Percentiles rank a stretch among this genome's conserved stretches.
These are phyloP conservation scores for Exserohilum turcica DNA, from an alignment of 2,329 filamentous ascomycete genomes.

Conservation along the genomic window DNA sequence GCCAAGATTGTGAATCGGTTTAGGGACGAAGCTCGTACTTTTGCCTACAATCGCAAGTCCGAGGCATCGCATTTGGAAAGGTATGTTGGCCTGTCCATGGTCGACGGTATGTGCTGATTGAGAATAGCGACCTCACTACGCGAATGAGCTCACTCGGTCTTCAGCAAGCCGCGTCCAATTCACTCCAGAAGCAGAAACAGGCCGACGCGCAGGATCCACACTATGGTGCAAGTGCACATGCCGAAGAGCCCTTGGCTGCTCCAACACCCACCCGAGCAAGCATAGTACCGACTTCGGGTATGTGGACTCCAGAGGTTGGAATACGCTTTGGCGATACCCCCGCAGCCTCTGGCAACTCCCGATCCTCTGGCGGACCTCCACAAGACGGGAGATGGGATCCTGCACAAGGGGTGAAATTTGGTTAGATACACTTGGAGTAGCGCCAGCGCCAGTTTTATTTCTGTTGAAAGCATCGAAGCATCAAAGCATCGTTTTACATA, in stretches of 20 bases:
- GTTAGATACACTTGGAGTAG: conserved; percentile 20
- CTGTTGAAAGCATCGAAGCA: neutral
- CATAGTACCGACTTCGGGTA: conserved; percentile 52
- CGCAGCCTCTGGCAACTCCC: conserved; percentile 35
- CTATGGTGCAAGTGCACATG: conserved; percentile 55
- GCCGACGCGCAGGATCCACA: conserved; percentile 63
- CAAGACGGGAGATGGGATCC: conserved; percentile 50
- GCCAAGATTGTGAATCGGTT: conserved; percentile 85
- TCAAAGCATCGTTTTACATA: neutral
- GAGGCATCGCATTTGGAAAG: conserved; percentile 81
- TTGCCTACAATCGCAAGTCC: conserved; percentile 78
- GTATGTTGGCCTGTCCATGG: conserved; percentile 55
- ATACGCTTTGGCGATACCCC: conserved; percentile 71
- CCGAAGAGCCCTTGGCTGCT: conserved; percentile 61
- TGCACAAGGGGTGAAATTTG: conserved; percentile 48
- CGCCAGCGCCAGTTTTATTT: neutral
- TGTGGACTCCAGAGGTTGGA: conserved; percentile 81
- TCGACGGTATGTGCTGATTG: conserved; percentile 14
- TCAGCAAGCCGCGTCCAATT: conserved; percentile 48
- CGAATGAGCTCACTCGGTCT: conserved; percentile 65
- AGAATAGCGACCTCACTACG: conserved; percentile 60
- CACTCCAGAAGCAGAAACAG: conserved; percentile 53
- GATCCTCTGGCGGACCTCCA: conserved; percentile 42
- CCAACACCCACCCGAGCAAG: conserved; percentile 50
- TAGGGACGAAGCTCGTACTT: conserved; percentile 76